Conservation (phyloP, 768 basidiomycete genomes). For the Pleurotus citrinopileatus region DNA sequence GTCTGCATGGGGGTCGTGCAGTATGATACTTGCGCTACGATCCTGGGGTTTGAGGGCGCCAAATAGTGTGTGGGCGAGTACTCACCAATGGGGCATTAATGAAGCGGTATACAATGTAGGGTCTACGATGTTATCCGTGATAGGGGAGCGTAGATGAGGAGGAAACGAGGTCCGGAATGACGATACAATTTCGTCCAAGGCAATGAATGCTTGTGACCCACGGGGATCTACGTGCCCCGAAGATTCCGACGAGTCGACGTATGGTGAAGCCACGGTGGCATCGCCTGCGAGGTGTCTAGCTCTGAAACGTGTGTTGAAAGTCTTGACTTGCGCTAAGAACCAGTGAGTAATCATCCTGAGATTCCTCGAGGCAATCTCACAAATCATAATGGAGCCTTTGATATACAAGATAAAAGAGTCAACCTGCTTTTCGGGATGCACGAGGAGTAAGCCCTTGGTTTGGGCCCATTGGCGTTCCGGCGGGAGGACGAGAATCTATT, state of each 20-base stretch:
- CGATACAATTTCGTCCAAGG: conserved; percentile 55
- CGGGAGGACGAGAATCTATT: conserved; percentile 46
- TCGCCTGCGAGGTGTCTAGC: conserved; percentile 61
- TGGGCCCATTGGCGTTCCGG: conserved; percentile 68
- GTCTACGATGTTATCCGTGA: conserved; percentile 54
- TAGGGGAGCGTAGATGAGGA: conserved; percentile 50
- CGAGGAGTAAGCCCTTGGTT: conserved; percentile 53
- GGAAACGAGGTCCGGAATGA: conserved; percentile 63
- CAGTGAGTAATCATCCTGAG: background rate
- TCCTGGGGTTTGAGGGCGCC: background rate
- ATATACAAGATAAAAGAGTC: conserved; percentile 74
- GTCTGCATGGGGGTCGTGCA: conserved; percentile 77
- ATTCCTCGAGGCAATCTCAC: conserved; percentile 24
- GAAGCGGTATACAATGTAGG: conserved; percentile 53
- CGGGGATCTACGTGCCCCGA: conserved; percentile 55
- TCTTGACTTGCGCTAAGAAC: conserved; percentile 45
- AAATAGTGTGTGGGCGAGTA: background rate
- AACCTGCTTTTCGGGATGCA: conserved; percentile 57
- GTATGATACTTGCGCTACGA: conserved; percentile 58
- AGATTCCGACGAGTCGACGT: conserved; percentile 31
- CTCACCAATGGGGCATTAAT: conserved; percentile 41
- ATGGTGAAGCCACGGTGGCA: conserved; percentile 37
- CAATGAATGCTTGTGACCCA: conserved; percentile 59
- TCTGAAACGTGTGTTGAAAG: conserved; percentile 66
- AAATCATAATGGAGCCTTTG: conserved; percentile 66